A percentile compares a stretch with the other conserved stretches of the same genome.
phyloP scores from a whole-genome alignment of 805 yeast genomes.

The Jamesozyma lodderae region DNA sequence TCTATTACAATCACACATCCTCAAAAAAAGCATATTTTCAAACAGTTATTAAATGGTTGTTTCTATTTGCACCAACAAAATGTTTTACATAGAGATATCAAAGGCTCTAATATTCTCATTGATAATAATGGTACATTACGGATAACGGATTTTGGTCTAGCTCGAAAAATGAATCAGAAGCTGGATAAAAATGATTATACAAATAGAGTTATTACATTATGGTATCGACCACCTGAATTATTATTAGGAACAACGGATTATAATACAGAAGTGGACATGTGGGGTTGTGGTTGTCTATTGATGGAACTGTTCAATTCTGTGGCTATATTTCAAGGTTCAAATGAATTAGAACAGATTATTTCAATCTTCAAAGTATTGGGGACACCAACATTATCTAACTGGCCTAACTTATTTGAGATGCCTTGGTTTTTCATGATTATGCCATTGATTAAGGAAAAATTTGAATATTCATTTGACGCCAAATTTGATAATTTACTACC shows the following conservation, averaged over 20 bases:
- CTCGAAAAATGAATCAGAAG: slow-evolving; percentile 57
- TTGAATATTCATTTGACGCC: slow-evolving; percentile 32
- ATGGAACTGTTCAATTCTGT: slow-evolving; percentile 67
- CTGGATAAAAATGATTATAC: slow-evolving; percentile 69
- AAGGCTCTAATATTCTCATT: slow-evolving; percentile 68
- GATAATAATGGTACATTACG: slow-evolving; percentile 54
- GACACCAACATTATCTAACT: slow-evolving; percentile 58
- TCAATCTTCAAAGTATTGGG: slow-evolving; percentile 81
- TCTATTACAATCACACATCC: slow-evolving; percentile 51
- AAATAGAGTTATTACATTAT: slow-evolving; percentile 86
- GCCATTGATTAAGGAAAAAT: slow-evolving; percentile 37
- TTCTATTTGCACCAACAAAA: slow-evolving; percentile 58
- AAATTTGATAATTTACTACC: slow-evolving; percentile 37
- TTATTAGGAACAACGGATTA: slow-evolving; percentile 84
- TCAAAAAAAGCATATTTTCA: slow-evolving; percentile 57
- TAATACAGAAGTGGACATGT: slow-evolving; percentile 84
- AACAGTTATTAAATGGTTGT: slow-evolving; percentile 60
- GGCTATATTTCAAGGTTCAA: slow-evolving; percentile 80
- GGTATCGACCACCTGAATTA: slow-evolving; percentile 97
- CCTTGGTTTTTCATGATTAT: slow-evolving; percentile 91
- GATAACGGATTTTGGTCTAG: slow-evolving; percentile 78
- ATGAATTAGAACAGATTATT: slow-evolving; percentile 76
- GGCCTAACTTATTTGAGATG: slow-evolving; percentile 71
- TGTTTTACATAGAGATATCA: slow-evolving; percentile 72
- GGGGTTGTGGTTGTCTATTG: slow-evolving; percentile 94